Conservation (phyloP, 129 eudicot species). For the Pulicaria dysenterica region DNA sequence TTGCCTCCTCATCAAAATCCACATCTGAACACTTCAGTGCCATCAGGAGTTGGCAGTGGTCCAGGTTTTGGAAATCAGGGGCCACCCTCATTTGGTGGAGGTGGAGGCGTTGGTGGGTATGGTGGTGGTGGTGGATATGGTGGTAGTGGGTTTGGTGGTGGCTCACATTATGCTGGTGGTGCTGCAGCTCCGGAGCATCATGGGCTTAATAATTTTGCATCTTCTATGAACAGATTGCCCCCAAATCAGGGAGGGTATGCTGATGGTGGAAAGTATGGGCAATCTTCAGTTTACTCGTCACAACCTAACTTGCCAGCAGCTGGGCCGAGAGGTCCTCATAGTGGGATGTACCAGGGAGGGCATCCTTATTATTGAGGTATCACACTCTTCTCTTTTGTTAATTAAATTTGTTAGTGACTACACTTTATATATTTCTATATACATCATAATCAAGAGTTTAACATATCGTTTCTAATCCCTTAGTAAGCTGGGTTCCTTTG, state of each 20-base stretch:
- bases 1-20: constrained; percentile 45
- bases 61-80: constrained; percentile 62
- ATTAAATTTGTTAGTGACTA: constrained; percentile 2
- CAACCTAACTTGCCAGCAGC: constrained; percentile 58
- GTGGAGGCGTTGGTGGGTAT: constrained; percentile 32
- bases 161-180: constrained; percentile 53
- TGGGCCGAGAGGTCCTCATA: constrained; percentile 69
- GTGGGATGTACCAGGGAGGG: constrained; percentile 80
- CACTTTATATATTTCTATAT: background rate
- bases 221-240: constrained; percentile 58
- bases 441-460: background rate
- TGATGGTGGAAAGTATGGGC: constrained; percentile 71
- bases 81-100: constrained; percentile 40
- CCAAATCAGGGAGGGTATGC: constrained; percentile 60
- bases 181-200: constrained; percentile 51
- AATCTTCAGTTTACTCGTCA: constrained; percentile 48
- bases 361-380: constrained; percentile 85
- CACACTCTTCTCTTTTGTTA: background rate
- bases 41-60: constrained; percentile 38
- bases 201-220: constrained; percentile 40
- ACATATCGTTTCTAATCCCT: background rate
- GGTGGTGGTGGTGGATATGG: constrained; percentile 23
- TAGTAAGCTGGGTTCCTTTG: background rate
- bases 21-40: constrained; percentile 36
- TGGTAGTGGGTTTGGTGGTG: constrained; percentile 50